Percentiles rank a stretch among this genome's conserved stretches.
These are phyloP conservation scores for Sarcomyxa edulis DNA, from an alignment of 768 basidiomycete species.

Conservation along the genomic window DNA sequence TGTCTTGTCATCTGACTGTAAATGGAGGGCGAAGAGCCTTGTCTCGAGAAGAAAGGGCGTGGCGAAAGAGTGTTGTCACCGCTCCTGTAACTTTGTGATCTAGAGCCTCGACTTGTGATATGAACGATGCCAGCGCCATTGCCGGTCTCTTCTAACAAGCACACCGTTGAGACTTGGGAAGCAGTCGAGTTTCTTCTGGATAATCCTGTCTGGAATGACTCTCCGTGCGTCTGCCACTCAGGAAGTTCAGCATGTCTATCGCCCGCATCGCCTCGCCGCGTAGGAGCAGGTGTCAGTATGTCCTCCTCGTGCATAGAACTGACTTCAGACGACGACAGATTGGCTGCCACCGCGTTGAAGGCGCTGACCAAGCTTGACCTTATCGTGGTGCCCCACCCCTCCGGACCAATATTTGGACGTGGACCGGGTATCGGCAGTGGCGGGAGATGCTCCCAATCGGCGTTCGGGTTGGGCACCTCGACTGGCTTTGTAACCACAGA, in stretches of 20 bases:
- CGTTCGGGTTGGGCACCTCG: slow-evolving; percentile 1
- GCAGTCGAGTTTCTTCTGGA: background rate
- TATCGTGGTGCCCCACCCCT: slow-evolving; percentile 37
- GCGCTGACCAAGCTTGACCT: slow-evolving; percentile 41
- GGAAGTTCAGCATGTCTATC: no score
- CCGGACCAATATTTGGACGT: slow-evolving; percentile 9
- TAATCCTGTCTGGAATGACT: no score
- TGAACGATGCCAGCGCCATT: slow-evolving; percentile 34
- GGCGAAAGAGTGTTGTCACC: slow-evolving; percentile 8
- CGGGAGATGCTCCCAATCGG: slow-evolving; percentile 10
- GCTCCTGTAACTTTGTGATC: slow-evolving; percentile 12
- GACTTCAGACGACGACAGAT: slow-evolving; percentile 17
- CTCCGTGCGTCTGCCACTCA: no score
- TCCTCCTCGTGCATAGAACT: slow-evolving; percentile 13
- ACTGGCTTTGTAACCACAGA: no score
- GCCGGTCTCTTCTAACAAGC: slow-evolving; percentile 34
- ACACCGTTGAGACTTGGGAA: slow-evolving; percentile 19
- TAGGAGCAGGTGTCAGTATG: slow-evolving; percentile 18
- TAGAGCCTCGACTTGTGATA: slow-evolving; percentile 23
- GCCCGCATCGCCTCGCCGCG: slow-evolving; percentile 11
- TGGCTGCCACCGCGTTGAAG: slow-evolving; percentile 45
- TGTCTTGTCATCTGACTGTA: no score
- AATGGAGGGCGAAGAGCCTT: no score
- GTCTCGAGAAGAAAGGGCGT: no score
- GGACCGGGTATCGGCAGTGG: slow-evolving; percentile 24